These are phyloP conservation scores for Acanthochlamys bracteata DNA, from an alignment of 106 monocot genomes.

Conservation along the genomic window DNA sequence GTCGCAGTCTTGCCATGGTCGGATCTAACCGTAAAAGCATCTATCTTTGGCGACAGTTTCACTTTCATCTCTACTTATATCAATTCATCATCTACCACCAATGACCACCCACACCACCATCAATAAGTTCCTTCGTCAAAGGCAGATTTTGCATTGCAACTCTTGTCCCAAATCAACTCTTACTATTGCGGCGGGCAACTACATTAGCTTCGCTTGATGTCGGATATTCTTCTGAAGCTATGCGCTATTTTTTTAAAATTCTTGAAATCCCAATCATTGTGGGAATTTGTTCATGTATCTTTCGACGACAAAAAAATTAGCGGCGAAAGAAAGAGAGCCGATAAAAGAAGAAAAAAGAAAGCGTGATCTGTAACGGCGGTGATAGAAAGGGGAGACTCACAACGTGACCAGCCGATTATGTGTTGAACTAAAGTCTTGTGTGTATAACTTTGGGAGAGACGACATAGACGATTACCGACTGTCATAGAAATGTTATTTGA, in stretches of 20 bases:
- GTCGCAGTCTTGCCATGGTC: slow-evolving; percentile 62
- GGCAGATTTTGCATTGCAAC: slow-evolving; percentile 36
- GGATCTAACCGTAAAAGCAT: slow-evolving; percentile 59
- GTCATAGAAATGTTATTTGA: no score
- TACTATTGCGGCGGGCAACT: slow-evolving; percentile 83
- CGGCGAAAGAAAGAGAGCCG: no score
- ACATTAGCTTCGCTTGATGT: slow-evolving; percentile 78
- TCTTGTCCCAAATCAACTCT: slow-evolving; percentile 71
- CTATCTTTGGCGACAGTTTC: slow-evolving; percentile 63
- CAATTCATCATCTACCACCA: neutral
- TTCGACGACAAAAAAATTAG: no score
- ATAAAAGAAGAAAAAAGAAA: no score
- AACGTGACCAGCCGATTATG: no score
- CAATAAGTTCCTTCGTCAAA: slow-evolving; percentile 18
- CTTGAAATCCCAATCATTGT: no score
- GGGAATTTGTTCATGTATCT: no score
- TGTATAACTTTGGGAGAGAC: no score
- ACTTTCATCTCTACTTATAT: slow-evolving; percentile 5
- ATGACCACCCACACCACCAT: neutral
- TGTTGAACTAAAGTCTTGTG: no score
- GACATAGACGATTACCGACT: no score
- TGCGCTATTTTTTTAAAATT: slow-evolving; percentile 84
- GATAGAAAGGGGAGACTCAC: no score
- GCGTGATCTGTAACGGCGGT: no score
- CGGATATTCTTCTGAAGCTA: slow-evolving; percentile 50